A percentile compares a stretch with the other conserved stretches of the same genome.
Evolutionary conservation across 2,329 filamentous ascomycete genomes (phyloP).

Genomic region (Immersiporthe knoxdaviesiana): DNA sequence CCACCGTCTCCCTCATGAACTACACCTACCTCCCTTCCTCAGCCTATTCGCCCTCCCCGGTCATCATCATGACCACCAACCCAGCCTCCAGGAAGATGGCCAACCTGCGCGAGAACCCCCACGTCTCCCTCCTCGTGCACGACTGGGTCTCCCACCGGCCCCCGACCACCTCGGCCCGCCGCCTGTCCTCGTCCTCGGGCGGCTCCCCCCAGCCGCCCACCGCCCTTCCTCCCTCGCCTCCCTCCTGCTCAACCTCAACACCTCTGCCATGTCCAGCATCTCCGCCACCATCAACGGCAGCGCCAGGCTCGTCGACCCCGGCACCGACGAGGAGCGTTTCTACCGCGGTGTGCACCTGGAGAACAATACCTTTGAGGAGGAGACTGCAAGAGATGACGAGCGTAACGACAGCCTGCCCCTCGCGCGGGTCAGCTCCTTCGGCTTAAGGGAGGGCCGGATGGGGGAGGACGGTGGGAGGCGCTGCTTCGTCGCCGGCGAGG

Average conservation of each 20-base stretch:
- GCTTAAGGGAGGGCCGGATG: slow-evolving; percentile 48
- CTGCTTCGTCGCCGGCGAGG: slow-evolving; percentile 77
- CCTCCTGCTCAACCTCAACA: slow-evolving; percentile 89
- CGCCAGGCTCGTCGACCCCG: slow-evolving; percentile 72
- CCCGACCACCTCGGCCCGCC: slow-evolving; percentile 64
- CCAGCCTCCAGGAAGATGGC: slow-evolving; percentile 76
- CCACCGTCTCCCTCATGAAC: slow-evolving; percentile 97
- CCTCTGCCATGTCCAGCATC: slow-evolving; percentile 83
- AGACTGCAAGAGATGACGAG: slow-evolving; percentile 40
- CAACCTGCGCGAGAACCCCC: slow-evolving; percentile 82
- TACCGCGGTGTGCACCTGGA: slow-evolving; percentile 83
- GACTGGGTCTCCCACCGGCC: slow-evolving; percentile 95
- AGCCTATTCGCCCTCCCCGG: slow-evolving; percentile 59
- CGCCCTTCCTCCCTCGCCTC: slow-evolving; percentile 77
- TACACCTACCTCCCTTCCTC: slow-evolving; percentile 93
- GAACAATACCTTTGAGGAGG: slow-evolving; percentile 84
- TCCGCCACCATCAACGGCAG: slow-evolving; percentile 92
- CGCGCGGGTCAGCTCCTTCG: slow-evolving; percentile 12
- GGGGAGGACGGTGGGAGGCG: slow-evolving; percentile 58
- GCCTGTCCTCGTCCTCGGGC: slow-evolving; percentile 45
- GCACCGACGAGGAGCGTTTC: slow-evolving; percentile 81
- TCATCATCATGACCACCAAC: slow-evolving; percentile 93
- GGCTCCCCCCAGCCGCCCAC: slow-evolving; percentile 46
- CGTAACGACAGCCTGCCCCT: slow-evolving; percentile 38
- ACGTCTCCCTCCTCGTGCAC: slow-evolving; percentile 92